Evolutionary conservation across 352 stramenopile species (phyloP).

Genomic region (Phytophthora sansomeana): DNA sequence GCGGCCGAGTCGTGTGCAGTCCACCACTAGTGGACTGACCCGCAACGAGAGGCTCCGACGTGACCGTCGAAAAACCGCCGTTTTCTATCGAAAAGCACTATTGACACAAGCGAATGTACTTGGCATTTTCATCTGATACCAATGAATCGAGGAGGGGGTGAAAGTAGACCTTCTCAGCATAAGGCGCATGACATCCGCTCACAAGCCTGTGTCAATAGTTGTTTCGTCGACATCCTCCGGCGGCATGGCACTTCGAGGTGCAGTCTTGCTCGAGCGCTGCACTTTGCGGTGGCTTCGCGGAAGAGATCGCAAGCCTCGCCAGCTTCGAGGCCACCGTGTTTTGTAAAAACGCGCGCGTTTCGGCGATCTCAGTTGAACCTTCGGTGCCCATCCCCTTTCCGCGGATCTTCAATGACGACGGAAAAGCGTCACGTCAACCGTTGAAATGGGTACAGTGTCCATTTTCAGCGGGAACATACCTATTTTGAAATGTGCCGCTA

Average conservation of each 20-base stretch:
- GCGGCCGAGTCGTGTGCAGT: too few relatives aligned
- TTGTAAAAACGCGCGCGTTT: conserved; percentile 3
- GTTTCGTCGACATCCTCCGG: too few relatives aligned
- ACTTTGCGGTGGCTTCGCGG: not conserved
- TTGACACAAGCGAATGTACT: too few relatives aligned
- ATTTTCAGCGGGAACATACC: not conserved
- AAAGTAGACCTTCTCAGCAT: too few relatives aligned
- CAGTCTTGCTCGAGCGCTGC: not conserved
- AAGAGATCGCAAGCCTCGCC: not conserved
- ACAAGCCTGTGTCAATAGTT: too few relatives aligned
- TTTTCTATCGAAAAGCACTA: too few relatives aligned
- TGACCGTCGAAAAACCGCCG: too few relatives aligned
- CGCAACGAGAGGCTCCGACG: too few relatives aligned
- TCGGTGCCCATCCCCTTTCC: conserved; percentile 5
- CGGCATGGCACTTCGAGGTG: not conserved
- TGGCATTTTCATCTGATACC: too few relatives aligned
- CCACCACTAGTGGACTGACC: too few relatives aligned
- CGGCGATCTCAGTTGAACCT: conserved; percentile 25
- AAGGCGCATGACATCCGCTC: too few relatives aligned
- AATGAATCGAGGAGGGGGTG: too few relatives aligned
- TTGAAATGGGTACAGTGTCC: not conserved
- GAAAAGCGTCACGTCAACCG: conserved; percentile 1
- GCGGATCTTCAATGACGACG: conserved; percentile 19
- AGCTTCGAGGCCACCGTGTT: conserved; percentile 1
- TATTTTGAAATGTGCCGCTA: not conserved